phyloP scores from a whole-genome alignment of 352 stramenopile genomes.

The Phytophthora palmivora region DNA sequence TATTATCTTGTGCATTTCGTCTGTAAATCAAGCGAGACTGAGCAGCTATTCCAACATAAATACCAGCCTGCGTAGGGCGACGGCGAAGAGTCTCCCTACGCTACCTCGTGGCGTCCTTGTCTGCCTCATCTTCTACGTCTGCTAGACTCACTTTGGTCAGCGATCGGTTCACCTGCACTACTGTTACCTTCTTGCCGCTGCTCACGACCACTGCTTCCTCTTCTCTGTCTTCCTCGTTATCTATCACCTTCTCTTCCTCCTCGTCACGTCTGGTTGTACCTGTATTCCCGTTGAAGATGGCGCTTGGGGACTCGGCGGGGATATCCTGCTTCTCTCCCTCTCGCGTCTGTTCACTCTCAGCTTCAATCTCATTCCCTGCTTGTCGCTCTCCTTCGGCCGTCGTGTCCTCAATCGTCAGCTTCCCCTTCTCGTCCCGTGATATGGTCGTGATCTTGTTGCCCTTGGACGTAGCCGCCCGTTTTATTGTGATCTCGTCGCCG shows the following conservation, averaged over 20 bases:
- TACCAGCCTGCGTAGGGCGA: slow-evolving; percentile 20
- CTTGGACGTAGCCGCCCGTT: slow-evolving; percentile 59
- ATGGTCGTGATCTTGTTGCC: slow-evolving; percentile 76
- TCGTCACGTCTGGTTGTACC: slow-evolving; percentile 14
- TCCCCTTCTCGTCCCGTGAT: slow-evolving; percentile 71
- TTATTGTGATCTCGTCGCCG: slow-evolving; percentile 85
- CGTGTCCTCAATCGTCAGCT: slow-evolving; percentile 75
- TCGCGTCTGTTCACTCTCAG: not conserved
- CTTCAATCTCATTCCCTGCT: not conserved
- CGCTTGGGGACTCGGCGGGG: slow-evolving; percentile 37
- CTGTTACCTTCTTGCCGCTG: slow-evolving; percentile 50
- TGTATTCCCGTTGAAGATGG: slow-evolving; percentile 17
- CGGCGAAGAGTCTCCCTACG: slow-evolving; percentile 7
- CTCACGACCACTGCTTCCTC: slow-evolving; percentile 42
- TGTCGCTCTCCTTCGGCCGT: slow-evolving; percentile 20
- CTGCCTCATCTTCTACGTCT: slow-evolving; percentile 27
- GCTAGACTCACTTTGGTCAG: slow-evolving; percentile 51
- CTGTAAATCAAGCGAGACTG: slow-evolving; percentile 15
- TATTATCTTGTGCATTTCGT: slow-evolving; percentile 28
- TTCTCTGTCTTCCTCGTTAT: slow-evolving; percentile 1
- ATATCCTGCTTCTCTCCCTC: slow-evolving; percentile 29
- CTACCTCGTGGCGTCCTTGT: slow-evolving; percentile 29
- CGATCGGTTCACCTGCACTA: slow-evolving; percentile 48
- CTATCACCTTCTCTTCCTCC: slow-evolving; percentile 13
- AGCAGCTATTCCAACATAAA: slow-evolving; percentile 24